Percentiles rank a stretch among this genome's conserved stretches.
These are phyloP conservation scores for Begonia fuchsioides DNA, from an alignment of 306 rosid genomes.

Conservation along the genomic window DNA sequence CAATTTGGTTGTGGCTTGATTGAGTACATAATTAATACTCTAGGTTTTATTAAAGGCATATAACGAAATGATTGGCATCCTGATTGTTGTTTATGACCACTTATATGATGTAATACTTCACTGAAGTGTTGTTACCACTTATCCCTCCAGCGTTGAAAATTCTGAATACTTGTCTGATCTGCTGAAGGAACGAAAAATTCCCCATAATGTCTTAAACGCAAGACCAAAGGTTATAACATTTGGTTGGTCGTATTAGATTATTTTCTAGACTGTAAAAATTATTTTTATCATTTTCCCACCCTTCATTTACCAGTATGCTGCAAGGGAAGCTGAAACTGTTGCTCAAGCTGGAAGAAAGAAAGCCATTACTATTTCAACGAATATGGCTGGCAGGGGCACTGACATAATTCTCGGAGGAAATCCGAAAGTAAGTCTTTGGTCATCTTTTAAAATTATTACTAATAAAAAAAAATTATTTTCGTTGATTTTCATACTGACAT, in stretches of 20 bases:
- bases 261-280: too few relatives aligned
- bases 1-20: too few relatives aligned
- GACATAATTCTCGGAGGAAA: slow-evolving; percentile 98
- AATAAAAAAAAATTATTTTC: neutral
- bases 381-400: slow-evolving; percentile 99
- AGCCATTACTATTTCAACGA: slow-evolving; percentile 93
- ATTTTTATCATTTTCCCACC: slow-evolving; percentile 3
- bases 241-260: too few relatives aligned
- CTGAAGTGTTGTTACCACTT: neutral
- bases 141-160: slow-evolving; percentile 74
- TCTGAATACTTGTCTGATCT: slow-evolving; percentile 82
- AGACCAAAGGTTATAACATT: slow-evolving; percentile 55
- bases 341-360: slow-evolving; percentile 91
- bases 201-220: slow-evolving; percentile 89
- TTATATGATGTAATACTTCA: too few relatives aligned
- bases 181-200: slow-evolving; percentile 59
- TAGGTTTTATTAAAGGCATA: too few relatives aligned
- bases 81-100: slow-evolving; percentile 5
- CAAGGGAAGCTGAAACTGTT: slow-evolving; percentile 83
- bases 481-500: neutral
- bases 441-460: too few relatives aligned
- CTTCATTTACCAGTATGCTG: slow-evolving; percentile 64
- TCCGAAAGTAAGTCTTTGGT: slow-evolving; percentile 56
- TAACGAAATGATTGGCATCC: too few relatives aligned
- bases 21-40: too few relatives aligned